phyloP scores from a whole-genome alignment of 2,329 filamentous ascomycete genomes.

The Arthrobotrys entomopaga region DNA sequence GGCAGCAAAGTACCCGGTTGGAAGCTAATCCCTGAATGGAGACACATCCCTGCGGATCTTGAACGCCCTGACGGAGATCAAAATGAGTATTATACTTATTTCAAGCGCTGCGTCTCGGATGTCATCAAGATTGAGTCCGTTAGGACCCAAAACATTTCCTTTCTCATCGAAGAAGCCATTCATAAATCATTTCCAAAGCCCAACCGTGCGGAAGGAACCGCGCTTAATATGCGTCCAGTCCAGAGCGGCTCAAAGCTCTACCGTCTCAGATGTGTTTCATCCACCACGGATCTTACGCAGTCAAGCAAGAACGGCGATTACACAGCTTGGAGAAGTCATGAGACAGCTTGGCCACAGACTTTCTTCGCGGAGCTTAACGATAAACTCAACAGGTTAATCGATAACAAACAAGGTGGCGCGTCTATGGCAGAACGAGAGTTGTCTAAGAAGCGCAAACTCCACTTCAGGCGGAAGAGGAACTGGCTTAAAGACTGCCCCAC shows the following conservation, averaged over 20 bases:
- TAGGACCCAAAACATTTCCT: conserved; percentile 25
- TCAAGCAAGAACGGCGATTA: conserved; percentile 60
- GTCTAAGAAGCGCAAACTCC: conserved; percentile 69
- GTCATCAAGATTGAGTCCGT: conserved; percentile 29
- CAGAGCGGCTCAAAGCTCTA: conserved; percentile 61
- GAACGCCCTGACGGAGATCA: conserved; percentile 32
- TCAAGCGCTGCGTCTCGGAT: conserved; percentile 37
- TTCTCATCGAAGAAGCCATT: conserved; percentile 20
- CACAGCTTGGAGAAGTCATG: conserved; percentile 60
- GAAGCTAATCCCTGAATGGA: conserved; percentile 49
- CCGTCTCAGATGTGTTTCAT: conserved; percentile 74
- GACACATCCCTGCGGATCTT: conserved; percentile 38
- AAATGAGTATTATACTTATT: conserved; percentile 41
- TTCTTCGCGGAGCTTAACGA: conserved; percentile 76
- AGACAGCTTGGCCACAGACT: conserved; percentile 71
- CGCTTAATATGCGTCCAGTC: conserved; percentile 25
- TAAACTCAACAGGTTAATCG: conserved; percentile 61
- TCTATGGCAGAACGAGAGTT: conserved; percentile 69
- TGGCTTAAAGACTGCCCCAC: conserved; percentile 79
- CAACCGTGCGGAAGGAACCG: conserved; percentile 24
- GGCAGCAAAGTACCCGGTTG: conserved; percentile 47
- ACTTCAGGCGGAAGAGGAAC: conserved; percentile 74
- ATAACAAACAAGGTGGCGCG: background rate
- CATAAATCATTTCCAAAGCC: conserved; percentile 26
- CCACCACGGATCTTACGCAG: conserved; percentile 54